These are phyloP conservation scores for Xylaria sp. DNA, from an alignment of 2,329 filamentous ascomycete species.

Conservation along the genomic window DNA sequence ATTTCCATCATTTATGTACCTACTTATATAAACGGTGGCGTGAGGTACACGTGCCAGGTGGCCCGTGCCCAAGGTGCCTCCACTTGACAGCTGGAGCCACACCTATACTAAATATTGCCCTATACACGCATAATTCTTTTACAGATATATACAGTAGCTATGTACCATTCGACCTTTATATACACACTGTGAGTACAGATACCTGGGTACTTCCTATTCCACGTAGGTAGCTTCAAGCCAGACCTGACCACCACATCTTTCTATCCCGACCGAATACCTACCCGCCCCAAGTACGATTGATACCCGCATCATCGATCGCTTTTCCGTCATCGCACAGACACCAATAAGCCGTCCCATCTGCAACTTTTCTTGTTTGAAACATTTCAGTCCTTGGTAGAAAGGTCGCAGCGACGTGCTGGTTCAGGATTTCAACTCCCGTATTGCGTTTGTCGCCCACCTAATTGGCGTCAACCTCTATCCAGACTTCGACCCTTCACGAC, in stretches of 20 bases:
- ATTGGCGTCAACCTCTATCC: constrained; percentile 11
- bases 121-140: neutral
- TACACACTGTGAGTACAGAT: neutral
- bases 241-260: constrained; percentile 13
- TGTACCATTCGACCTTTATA: neutral
- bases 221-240: neutral
- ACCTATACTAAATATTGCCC: no score
- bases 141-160: neutral
- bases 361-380: neutral
- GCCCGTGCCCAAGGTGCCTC: no score
- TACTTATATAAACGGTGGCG: no score
- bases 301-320: constrained; percentile 4
- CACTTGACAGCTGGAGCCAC: no score
- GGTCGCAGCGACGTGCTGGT: neutral
- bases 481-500: constrained; percentile 8
- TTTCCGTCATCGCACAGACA: constrained; percentile 1
- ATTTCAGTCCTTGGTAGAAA: neutral
- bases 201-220: neutral
- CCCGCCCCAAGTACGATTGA: constrained; percentile 4
- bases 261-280: constrained; percentile 1
- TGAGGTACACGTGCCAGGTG: no score
- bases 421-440: neutral
- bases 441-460: constrained; percentile 14
- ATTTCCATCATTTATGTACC: no score
- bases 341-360: neutral